Base-by-base conservation (phyloP, 2,329 filamentous ascomycete genomes). In the Pestalotiopsis sp. region DNA sequence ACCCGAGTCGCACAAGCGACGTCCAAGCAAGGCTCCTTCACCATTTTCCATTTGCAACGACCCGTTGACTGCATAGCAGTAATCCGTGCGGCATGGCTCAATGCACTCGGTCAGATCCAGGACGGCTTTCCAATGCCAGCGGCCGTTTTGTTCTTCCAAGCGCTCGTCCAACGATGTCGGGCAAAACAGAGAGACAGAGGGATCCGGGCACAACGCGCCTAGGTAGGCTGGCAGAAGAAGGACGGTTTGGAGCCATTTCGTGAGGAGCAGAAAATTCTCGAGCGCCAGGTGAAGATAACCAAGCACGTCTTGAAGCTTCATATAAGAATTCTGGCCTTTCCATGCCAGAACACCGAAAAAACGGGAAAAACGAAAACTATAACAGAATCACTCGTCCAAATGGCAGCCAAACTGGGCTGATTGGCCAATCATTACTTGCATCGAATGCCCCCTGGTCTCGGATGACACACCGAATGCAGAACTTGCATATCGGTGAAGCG, bases 401-500 rank as follows among this genome's bases (percentile, higher is more conserved):
- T 17, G 20, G 41, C 41, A 49, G 45, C 45, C 45, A 52, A 23
- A 59, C 12, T 59, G 57, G 6, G 60, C 36, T 36, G 41, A 52
- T 49, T 49, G 31, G 17, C 64, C 64, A 66, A 58, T 66, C 45
- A 66, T 7, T 45, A 20, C 23, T 45, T 39, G 41, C 31, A 62
- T 62, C 6, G 59, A 62, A 14, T 36, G 23, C 58, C 59, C 25
- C 17, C 25, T n/a, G 38, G 38, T 39, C 17, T 6, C 38, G 64
- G 64, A 49, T 58, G 25, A 20, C 45, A 58, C 52, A n/a, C 45
- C 64, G 25, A 27, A 36, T 66, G 64, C 63, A 66, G 64, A 39
- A 27, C 64, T 36, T 66, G 64, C 64, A 66, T 57, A 66, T 58
- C 64, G 64, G 64, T 66, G 20, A 62, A 66, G 25, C n/a, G 45